These are phyloP conservation scores for Backusella tuberculispora DNA, from an alignment of 192 early-diverging fungal species.

Conservation along the genomic window DNA sequence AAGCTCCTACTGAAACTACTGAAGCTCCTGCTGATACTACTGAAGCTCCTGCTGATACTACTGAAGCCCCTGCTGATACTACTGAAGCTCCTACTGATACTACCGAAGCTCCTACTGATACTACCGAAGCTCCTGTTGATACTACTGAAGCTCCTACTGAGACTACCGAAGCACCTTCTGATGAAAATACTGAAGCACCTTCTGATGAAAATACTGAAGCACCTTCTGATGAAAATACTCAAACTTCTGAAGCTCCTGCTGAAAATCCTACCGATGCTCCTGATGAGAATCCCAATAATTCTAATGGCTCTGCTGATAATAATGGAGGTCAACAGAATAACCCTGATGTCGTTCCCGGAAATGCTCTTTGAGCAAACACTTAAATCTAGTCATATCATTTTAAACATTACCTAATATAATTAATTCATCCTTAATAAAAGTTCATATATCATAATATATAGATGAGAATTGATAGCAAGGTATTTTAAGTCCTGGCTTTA, in stretches of 20 bases:
- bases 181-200: not conserved
- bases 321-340: not conserved
- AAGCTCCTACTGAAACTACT: not conserved
- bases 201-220: not conserved
- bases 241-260: not conserved
- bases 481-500: not conserved
- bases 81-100: not conserved
- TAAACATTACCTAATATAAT: not conserved
- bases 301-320: not conserved
- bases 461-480: not conserved
- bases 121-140: not conserved
- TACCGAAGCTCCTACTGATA: not conserved
- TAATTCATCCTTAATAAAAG: not conserved
- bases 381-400: not conserved
- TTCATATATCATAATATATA: not conserved
- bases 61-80: not conserved
- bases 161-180: not conserved
- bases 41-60: not conserved
- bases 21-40: not conserved
- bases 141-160: not conserved
- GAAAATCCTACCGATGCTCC: not conserved
- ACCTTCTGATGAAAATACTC: not conserved
- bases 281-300: not conserved
- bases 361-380: not conserved
- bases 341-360: not conserved